Base-by-base conservation (phyloP, 2,329 filamentous ascomycete genomes). In the Colletotrichum phormii region DNA sequence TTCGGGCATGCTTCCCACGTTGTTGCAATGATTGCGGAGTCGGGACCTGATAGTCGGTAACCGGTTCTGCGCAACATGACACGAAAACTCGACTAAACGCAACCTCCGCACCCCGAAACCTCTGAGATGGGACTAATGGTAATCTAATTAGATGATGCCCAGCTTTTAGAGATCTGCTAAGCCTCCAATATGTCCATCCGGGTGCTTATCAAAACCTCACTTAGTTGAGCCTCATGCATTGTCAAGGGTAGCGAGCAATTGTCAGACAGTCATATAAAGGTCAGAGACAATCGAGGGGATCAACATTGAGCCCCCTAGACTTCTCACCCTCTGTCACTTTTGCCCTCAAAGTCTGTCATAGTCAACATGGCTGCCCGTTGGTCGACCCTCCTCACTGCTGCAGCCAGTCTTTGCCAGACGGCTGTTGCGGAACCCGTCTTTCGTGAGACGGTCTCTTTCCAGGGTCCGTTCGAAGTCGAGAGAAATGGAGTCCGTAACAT, bases 401-500 rank as follows among this genome's bases (percentile, higher is more conserved):
- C 59, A 49, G 66, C 60, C 54, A 57, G 65, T 64, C 22, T 70
- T 9, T 72, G 60, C 54, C 66, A 72, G 35, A 37, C 54, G 7
- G 33, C 46, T 5, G 15, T 57, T 13, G 59, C 66, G 22, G 70
- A 72, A 22, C 66, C 54, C n/a, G 46, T 72, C 22, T 42, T 37
- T 12, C 66, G 65, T 26, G 59, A 70, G 22, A 49, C 26, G 2
- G 31, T 72, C n/a, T 64, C 65, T 9, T 64, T 69, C 46, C 29
- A 51, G 22, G 70, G 65, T 33, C 66, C 74, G 6, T 71, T 74
- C 15, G 67, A 72, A 55, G 71, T 74, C 15, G 72, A 75, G 35
- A 71, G 60, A 22, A 71, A 69, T 18, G 74, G 73, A 13, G 62
- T 73, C 12, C 77, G 75, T 3, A 79, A 79, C 18, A 67, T 79